Evolutionary conservation across 2,329 filamentous ascomycete genomes (phyloP), one percentile per base, ranked within the genome.

Genomic region (Cytospora chrysosperma): DNA sequence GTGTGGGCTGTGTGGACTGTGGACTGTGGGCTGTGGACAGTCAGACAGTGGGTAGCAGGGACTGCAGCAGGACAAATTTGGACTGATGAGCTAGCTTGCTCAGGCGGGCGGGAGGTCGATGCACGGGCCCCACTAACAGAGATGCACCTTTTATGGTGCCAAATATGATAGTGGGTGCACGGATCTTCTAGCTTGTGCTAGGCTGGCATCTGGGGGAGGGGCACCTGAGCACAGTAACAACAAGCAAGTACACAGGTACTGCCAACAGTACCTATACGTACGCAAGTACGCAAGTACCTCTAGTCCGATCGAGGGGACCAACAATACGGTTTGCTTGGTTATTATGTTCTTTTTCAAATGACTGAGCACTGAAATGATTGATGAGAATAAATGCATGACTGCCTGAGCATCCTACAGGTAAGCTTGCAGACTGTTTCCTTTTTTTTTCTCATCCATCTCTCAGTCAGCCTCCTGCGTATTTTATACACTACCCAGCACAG

Each of bases 51-150:
- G 32, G 32, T 13, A 34, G 58, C 17, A 53, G 49, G 32, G 47
- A 43, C 19, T 49, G 56, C 55, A 62, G 34, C 26, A 52, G 26
- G 60, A 57, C 60, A 56, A 62, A 62, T 62, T 62, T 62, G 60
- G 60, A 57, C 47, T 58, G 60, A 47, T 62, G 60, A 57, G 55
- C 32, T 49, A 47, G 54, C 37, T 40, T 40, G 28, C 47, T 34
- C 40, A 37, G 50, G 58, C 24, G 49, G 58, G 30, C 27, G 54
- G 60, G 43, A 56, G 12, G 37, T 49, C n/a, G 47, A 30, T 15
- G 57, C 49, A 24, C 12, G 50, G 19, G 21, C 3, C 9, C 24
- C 3, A 5, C 27, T n/a, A 28, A 26, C 43, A 21, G 13, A 58
- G 7, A 9, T 24, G 10, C n/a, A 47, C n/a, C n/a, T 4, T 47